These are phyloP conservation scores for Podosphaera aphanis DNA, from an alignment of 2,329 filamentous ascomycete species.

Conservation along the genomic window DNA sequence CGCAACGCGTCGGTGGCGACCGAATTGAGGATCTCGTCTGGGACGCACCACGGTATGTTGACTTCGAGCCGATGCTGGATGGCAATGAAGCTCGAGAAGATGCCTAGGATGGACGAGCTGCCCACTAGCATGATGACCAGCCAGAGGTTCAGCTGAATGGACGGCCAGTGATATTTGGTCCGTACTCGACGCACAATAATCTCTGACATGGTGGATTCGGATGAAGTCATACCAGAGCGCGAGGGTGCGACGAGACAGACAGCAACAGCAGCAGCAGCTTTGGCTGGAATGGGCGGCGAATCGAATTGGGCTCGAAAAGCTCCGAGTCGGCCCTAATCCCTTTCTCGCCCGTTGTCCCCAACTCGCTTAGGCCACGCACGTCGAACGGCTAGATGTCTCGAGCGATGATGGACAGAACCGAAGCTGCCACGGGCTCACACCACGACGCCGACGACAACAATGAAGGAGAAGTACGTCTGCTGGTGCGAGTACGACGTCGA, in stretches of 20 bases:
- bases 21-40: too few relatives aligned
- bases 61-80: constrained; percentile 32
- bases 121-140: constrained; percentile 41
- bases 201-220: constrained; percentile 10
- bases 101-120: constrained; percentile 33
- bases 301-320: not conserved
- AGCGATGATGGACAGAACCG: too few relatives aligned
- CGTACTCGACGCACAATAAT: constrained; percentile 11
- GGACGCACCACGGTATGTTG: constrained; percentile 33
- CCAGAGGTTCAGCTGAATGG: constrained; percentile 43
- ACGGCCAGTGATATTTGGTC: constrained; percentile 39
- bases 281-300: not conserved
- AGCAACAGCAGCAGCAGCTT: not conserved
- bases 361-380: not conserved
- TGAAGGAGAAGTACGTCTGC: too few relatives aligned
- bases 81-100: constrained; percentile 35
- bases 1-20: too few relatives aligned
- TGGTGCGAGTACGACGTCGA: too few relatives aligned
- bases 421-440: too few relatives aligned
- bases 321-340: not conserved
- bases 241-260: not conserved
- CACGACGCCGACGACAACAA: too few relatives aligned
- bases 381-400: too few relatives aligned
- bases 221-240: constrained; percentile 8
- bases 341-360: not conserved